These are phyloP conservation scores for Aphanomyces invadans DNA, from an alignment of 352 stramenopile species.

Conservation along the genomic window DNA sequence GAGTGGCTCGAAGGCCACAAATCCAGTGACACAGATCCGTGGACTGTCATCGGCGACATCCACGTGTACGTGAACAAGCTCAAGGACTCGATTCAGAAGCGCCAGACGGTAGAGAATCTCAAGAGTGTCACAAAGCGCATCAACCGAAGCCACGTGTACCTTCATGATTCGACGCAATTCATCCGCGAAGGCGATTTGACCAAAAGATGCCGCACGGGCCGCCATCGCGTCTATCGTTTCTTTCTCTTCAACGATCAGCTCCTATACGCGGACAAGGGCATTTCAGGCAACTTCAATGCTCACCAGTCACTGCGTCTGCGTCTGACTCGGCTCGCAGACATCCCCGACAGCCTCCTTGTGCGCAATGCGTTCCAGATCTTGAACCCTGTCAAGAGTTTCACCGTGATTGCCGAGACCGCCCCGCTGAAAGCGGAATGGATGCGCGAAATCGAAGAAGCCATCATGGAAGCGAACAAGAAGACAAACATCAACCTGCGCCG, in stretches of 20 bases:
- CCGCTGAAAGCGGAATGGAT: constrained; percentile 74
- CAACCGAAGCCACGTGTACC: constrained; percentile 82
- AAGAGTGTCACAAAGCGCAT: constrained; percentile 86
- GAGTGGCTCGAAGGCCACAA: constrained; percentile 63
- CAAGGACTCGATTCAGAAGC: constrained; percentile 83
- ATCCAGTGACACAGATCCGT: constrained; percentile 50
- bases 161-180: constrained; percentile 93
- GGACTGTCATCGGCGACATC: constrained; percentile 81
- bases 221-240: constrained; percentile 79
- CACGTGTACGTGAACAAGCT: constrained; percentile 85
- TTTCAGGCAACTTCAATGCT: constrained; percentile 75
- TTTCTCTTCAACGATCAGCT: constrained; percentile 86
- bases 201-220: constrained; percentile 88
- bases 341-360: constrained; percentile 54
- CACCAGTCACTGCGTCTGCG: constrained; percentile 81
- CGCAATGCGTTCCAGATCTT: constrained; percentile 82
- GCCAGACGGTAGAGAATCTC: constrained; percentile 70
- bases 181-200: constrained; percentile 90
- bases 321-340: constrained; percentile 69
- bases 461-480: constrained; percentile 65
- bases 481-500: constrained; percentile 59
- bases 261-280: constrained; percentile 66
- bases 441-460: constrained; percentile 65
- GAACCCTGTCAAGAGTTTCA: constrained; percentile 79
- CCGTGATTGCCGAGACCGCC: constrained; percentile 64